Base-by-base conservation (phyloP, 768 basidiomycete species). In the Suillus paluster region DNA sequence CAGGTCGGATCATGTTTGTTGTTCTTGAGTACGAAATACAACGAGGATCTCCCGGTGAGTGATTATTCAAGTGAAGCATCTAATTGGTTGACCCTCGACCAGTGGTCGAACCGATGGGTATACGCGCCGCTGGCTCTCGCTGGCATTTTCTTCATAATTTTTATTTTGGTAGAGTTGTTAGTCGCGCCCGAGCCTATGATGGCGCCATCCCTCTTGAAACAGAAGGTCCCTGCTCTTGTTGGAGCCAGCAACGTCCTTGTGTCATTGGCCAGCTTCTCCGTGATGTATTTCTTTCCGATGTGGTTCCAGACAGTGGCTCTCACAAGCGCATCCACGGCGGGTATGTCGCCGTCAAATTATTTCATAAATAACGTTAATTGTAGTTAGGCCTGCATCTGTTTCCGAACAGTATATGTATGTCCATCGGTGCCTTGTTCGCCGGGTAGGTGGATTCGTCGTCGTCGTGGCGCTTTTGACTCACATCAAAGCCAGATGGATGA, bases 221-320 rank as follows among this genome's bases (percentile, higher is more conserved):
- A 90, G 71, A 85, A 80, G 48, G 85, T 92, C 1, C 91, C 92
- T 1, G 81, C 91, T 4, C 80, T 94, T 6, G 85, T 92, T 33
- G 89, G 88, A 25, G 75, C 77, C 58, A 90, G 86, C 68, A 91
- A 91, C 67, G 89, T 91, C 68, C 81, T 91, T 21, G 91, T 93
- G 11, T 79, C 89, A 14, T 79, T 82, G 5, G 91, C 89, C 73
- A 94, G 91, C 68, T 89, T 94, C 59, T 78, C 87, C 1, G 81
- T 94, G 67, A 89, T 84, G 72, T 94, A 90, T 73, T 92, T 89
- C 74, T 90, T 85, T 74, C 92, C 92, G 6, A 87, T 88, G 72
- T 93, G 90, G 89, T 94, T 93, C 71, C 90, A 93, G 72, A 92
- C 90, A 0, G 92, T 93, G 5, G 79, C 83, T 71, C 70, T 91